These are phyloP conservation scores for Cichorium intybus DNA, from an alignment of 140 eudicot species.

Conservation along the genomic window DNA sequence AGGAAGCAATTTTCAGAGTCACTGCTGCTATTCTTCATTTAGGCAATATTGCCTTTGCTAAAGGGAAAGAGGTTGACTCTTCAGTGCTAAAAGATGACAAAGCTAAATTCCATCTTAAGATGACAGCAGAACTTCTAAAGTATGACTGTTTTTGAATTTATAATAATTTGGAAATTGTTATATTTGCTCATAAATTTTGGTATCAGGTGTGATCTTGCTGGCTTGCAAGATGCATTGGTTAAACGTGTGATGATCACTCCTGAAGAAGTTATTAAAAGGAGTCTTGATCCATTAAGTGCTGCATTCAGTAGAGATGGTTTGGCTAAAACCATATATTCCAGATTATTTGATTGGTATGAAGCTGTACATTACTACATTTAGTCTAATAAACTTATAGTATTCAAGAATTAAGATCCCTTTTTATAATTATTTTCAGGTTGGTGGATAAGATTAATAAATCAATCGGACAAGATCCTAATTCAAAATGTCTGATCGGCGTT, in stretches of 20 bases:
- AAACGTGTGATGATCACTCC: constrained; percentile 99
- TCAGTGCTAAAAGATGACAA: constrained; percentile 79
- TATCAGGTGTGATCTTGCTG: constrained; percentile 82
- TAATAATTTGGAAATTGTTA: constrained; percentile 14
- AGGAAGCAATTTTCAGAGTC: constrained; percentile 99
- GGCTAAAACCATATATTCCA: constrained; percentile 88
- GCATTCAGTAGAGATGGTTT: constrained; percentile 91
- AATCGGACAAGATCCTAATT: constrained; percentile 84
- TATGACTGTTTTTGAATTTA: constrained; percentile 32
- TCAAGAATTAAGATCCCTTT: not conserved
- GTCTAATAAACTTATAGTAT: constrained; percentile 2
- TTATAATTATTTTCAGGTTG: constrained; percentile 57
- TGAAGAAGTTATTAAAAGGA: constrained; percentile 94
- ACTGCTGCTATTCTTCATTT: constrained; percentile 96
- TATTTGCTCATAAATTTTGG: constrained; percentile 13
- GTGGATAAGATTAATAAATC: constrained; percentile 87
- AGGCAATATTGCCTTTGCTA: constrained; percentile 86
- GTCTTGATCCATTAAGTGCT: constrained; percentile 96
- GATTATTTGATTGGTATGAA: constrained; percentile 89
- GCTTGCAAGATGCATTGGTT: constrained; percentile 86
- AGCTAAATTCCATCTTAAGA: constrained; percentile 90
- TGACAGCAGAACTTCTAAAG: constrained; percentile 89
- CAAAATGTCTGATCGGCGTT: constrained; percentile 86
- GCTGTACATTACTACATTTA: too few species aligned
- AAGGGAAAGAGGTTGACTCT: constrained; percentile 94